Evolutionary conservation across 1,139 yeast species (phyloP).

Genomic region (Lodderomyces orthopsilosis): DNA sequence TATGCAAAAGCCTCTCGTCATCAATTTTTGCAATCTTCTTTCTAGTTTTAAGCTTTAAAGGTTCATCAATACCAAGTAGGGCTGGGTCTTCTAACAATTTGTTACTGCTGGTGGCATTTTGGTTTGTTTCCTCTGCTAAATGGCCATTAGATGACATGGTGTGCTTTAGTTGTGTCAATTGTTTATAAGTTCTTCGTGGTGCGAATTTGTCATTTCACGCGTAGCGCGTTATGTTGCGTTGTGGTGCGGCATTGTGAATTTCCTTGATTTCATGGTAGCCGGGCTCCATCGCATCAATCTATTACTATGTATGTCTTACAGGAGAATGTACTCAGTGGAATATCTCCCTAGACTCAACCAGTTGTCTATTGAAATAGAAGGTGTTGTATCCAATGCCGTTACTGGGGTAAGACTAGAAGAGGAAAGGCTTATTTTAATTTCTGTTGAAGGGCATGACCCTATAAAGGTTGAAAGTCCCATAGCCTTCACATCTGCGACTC

Average conservation of each 20-base stretch:
- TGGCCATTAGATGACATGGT: background rate
- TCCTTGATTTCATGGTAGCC: too few species aligned
- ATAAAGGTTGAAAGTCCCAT: background rate
- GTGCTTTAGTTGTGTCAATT: background rate
- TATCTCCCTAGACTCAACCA: conserved; percentile 38
- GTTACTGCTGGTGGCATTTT: background rate
- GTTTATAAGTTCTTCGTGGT: background rate
- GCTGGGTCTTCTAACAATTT: conserved; percentile 20
- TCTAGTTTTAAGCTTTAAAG: conserved; percentile 29
- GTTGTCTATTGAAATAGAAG: conserved; percentile 14
- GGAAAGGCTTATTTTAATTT: background rate
- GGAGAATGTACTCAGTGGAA: conserved; percentile 42
- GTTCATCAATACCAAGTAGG: conserved; percentile 40
- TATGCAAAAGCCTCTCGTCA: conserved; percentile 43
- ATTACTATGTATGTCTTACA: too few species aligned
- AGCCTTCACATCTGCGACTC: background rate
- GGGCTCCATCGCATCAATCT: too few species aligned
- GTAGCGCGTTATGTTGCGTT: background rate
- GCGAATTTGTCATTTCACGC: background rate
- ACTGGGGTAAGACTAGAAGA: background rate
- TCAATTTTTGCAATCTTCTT: conserved; percentile 42
- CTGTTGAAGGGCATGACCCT: background rate
- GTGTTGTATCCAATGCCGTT: background rate
- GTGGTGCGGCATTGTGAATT: background rate
- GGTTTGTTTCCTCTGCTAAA: background rate